A percentile compares a stretch with the other conserved stretches of the same genome.
phyloP scores from a whole-genome alignment of 768 basidiomycete genomes.

The Tricholoma saponaceum region DNA sequence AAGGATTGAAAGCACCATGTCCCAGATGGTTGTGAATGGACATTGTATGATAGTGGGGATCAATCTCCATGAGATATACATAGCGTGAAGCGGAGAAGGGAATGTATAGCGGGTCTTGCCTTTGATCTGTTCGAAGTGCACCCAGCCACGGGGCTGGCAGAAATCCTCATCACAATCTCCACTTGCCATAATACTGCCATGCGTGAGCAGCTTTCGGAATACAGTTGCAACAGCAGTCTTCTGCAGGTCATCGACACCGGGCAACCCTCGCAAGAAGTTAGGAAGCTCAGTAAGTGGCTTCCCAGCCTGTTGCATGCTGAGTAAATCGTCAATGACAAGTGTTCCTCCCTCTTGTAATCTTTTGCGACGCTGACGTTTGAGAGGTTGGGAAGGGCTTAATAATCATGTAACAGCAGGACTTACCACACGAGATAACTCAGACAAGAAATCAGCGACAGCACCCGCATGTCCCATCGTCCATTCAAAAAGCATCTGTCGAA shows the following conservation, averaged over 20 bases:
- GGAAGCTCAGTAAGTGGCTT: not conserved
- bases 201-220: not conserved
- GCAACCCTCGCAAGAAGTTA: not conserved
- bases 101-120: not conserved
- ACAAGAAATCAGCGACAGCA: not conserved
- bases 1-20: not conserved
- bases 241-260: not conserved
- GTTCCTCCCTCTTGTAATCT: not conserved
- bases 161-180: not conserved
- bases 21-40: not conserved
- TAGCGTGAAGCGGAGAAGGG: not conserved
- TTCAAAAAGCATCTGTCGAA: not conserved
- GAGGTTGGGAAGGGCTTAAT: not conserved
- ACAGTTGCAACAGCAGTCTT: not conserved
- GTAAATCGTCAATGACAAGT: not conserved
- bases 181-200: not conserved
- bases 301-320: not conserved
- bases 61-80: not conserved
- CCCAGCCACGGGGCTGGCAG: not conserved
- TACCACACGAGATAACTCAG: not conserved
- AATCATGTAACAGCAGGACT: not conserved
- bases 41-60: not conserved
- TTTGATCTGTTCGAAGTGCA: not conserved
- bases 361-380: not conserved
- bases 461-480: not conserved